phyloP scores from a whole-genome alignment of 768 basidiomycete species.

The Serendipita indica region DNA sequence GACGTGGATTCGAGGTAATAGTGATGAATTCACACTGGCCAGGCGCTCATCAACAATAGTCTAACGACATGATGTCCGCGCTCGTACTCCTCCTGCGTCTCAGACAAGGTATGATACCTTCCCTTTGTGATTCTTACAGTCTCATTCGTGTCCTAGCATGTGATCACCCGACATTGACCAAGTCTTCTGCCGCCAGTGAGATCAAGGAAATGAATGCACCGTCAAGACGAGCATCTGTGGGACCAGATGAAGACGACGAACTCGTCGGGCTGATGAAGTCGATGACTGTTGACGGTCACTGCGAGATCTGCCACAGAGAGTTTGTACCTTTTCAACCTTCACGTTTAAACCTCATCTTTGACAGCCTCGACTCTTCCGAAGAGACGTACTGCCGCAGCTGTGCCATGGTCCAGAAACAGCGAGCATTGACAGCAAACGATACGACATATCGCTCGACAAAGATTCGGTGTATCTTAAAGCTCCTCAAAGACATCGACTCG shows the following conservation, averaged over 20 bases:
- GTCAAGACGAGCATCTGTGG: not conserved
- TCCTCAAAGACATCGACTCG: slow-evolving; percentile 50
- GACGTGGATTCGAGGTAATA: slow-evolving; percentile 14
- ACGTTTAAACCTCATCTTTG: not conserved
- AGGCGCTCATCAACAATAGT: slow-evolving; percentile 43
- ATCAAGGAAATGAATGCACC: slow-evolving; percentile 26
- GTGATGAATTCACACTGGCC: slow-evolving; percentile 8
- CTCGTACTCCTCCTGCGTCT: slow-evolving; percentile 62
- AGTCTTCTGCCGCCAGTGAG: slow-evolving; percentile 44
- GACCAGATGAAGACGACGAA: slow-evolving; percentile 41
- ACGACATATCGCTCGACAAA: slow-evolving; percentile 45
- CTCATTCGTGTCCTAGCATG: slow-evolving; percentile 41
- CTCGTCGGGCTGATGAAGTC: slow-evolving; percentile 60
- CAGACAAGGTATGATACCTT: slow-evolving; percentile 55
- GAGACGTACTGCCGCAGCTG: not conserved
- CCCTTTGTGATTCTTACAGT: too few species aligned
- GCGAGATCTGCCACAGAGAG: slow-evolving; percentile 62
- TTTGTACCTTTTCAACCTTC: not conserved
- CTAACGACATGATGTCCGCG: slow-evolving; percentile 40
- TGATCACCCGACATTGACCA: slow-evolving; percentile 59
- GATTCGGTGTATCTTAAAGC: slow-evolving; percentile 63
- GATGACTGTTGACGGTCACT: slow-evolving; percentile 50
- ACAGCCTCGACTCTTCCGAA: not conserved
- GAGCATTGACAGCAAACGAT: not conserved
- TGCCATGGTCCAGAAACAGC: not conserved